Base-by-base conservation (phyloP, 108 stramenopile genomes). In the Stephanodiscus minutulus region DNA sequence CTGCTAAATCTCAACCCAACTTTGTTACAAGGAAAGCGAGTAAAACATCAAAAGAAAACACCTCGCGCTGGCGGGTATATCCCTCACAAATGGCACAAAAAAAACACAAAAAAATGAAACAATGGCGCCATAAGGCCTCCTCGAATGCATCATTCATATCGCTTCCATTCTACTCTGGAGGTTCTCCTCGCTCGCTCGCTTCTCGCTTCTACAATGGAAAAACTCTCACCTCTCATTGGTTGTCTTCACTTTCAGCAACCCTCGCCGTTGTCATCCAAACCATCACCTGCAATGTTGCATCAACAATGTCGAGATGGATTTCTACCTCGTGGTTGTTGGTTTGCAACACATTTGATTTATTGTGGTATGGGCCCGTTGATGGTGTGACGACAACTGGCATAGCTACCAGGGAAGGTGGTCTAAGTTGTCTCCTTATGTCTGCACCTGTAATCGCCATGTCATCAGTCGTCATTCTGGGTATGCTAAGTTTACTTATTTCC, bases 281-380 rank as follows among this genome's bases (percentile, higher is more conserved):
- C 7, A 47, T 58, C 8, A 44, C 39, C 29, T 15, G 44, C 47
- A 13, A 24, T 29, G 2, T 50, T 11, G 27, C 44, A 33, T 59
- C 65, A 6, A 62, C 39, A 2, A 46, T 66, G 56, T 54, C 46
- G 21, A 57, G 61, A 60, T 74, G 29, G 28, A 35, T 60, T 15
- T 47, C 73, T 28, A 39, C 66, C 10, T 21, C 48, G 21, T 36
- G 39, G 41, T 56, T 65, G 28, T 13, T 74, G 21, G 8, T 74
- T 58, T 58, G 63, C 2, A 44, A 41, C 33, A 17, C 65, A 9
- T 46, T 66, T 18, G 65, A 74, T 59, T 54, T 44, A 15, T 12
- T 74, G 15, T 66, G 73, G 65, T 54, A 74, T 58, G 73, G 64
- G 59, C 65, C 63, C 0, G 63, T 74, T 33, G 73, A 64, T n/a